Evolutionary conservation across 1,139 yeast species (phyloP).

Genomic region (Geotrichum macrosporum): DNA sequence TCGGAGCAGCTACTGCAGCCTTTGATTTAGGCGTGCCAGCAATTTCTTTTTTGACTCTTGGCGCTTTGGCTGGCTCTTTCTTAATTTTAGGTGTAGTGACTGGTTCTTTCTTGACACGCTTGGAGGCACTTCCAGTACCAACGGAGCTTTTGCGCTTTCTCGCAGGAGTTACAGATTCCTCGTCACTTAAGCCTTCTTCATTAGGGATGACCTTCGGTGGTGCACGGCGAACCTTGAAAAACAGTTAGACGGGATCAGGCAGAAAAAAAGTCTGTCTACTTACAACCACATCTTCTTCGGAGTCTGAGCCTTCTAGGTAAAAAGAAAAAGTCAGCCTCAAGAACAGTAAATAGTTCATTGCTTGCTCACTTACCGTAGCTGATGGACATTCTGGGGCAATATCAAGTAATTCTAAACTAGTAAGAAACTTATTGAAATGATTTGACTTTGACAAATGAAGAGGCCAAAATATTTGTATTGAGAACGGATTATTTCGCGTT

Average conservation of each 20-base stretch:
- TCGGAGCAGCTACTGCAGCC: conserved; percentile 16
- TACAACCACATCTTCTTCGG: conserved; percentile 9
- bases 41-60: conserved; percentile 8
- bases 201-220: conserved; percentile 34
- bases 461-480: too few relatives aligned
- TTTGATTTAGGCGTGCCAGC: conserved; percentile 8
- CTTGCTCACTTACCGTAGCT: too few relatives aligned
- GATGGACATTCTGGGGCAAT: too few relatives aligned
- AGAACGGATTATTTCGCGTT: too few relatives aligned
- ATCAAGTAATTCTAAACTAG: too few relatives aligned
- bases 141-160: conserved; percentile 12
- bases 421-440: too few relatives aligned
- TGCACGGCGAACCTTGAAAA: neutral
- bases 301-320: conserved; percentile 2
- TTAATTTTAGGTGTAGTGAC: conserved; percentile 13
- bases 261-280: neutral
- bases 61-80: conserved; percentile 10
- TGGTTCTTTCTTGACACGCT: conserved; percentile 9
- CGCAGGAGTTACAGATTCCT: conserved; percentile 33
- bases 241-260: neutral
- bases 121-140: conserved; percentile 17
- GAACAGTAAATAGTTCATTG: too few relatives aligned
- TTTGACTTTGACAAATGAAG: too few relatives aligned
- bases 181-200: conserved; percentile 42
- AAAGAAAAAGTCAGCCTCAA: too few relatives aligned